Evolutionary conservation across 2,329 filamentous ascomycete species (phyloP).

Genomic region (Botryotinia calthae): DNA sequence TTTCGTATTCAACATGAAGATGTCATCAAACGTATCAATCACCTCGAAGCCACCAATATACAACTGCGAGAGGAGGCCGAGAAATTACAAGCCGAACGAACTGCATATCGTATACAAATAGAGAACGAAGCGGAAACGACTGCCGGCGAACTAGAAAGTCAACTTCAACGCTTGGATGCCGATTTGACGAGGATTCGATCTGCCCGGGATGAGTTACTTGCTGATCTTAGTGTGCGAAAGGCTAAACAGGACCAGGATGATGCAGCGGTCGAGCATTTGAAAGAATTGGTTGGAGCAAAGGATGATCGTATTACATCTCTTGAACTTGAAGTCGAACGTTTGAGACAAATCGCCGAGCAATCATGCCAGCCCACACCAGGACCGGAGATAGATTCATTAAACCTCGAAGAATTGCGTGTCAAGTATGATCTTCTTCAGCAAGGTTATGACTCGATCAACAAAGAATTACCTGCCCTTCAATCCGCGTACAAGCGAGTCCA

Average conservation of each 20-base stretch:
- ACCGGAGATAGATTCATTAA: slow-evolving; percentile 56
- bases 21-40: slow-evolving; percentile 86
- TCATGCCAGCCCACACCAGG: slow-evolving; percentile 41
- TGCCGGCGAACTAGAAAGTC: slow-evolving; percentile 75
- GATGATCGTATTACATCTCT: slow-evolving; percentile 77
- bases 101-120: slow-evolving; percentile 74
- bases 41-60: slow-evolving; percentile 83
- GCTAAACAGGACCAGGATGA: slow-evolving; percentile 74
- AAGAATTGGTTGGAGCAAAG: slow-evolving; percentile 75
- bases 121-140: slow-evolving; percentile 75
- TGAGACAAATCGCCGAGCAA: slow-evolving; percentile 56
- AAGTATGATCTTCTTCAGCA: slow-evolving; percentile 74
- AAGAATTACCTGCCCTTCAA: slow-evolving; percentile 85
- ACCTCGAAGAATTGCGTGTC: slow-evolving; percentile 67
- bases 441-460: slow-evolving; percentile 80
- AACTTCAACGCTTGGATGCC: slow-evolving; percentile 75
- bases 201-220: slow-evolving; percentile 78
- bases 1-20: slow-evolving; percentile 90
- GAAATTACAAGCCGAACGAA: slow-evolving; percentile 80
- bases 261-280: slow-evolving; percentile 67
- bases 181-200: slow-evolving; percentile 85
- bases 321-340: slow-evolving; percentile 76
- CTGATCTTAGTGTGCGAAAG: slow-evolving; percentile 78
- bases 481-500: slow-evolving; percentile 88
- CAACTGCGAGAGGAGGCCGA: slow-evolving; percentile 81